Evolutionary conservation across 345 rosid genomes (phyloP), one percentile per base, ranked within the genome.

Genomic region (Eutrema yunnanense): DNA sequence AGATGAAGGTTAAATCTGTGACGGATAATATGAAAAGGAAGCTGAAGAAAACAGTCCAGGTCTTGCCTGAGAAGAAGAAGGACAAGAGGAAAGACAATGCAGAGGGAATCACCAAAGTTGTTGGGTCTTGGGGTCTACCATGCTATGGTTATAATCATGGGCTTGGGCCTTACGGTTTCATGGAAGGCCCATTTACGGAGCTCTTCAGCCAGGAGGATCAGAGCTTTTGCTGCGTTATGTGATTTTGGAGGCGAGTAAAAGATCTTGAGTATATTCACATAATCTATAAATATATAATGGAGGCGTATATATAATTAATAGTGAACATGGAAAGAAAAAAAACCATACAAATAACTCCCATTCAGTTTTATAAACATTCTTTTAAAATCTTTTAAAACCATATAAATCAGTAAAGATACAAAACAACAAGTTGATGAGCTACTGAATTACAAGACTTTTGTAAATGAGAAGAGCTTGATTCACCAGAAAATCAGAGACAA

Each of bases 11-110:
- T 2, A 84, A 90, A 62, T 81, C 77, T 30, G 58, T 95, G 79
- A 59, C 75, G 0, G 88, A 82, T 40, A 41, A 30, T 34, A 40
- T 95, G 66, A 81, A 74, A 83, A 82, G 80, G 40, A 89, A 74
- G 69, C 84, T 92, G 52, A 95, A 84, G 82, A 78, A 83, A 67
- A 27, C 71, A 0, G 89, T 87, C 6, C 82, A 85, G 58, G 78
- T 85, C 19, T 81, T 92, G 75, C 92, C 87, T 6, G 87, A 88
- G 12, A 88, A 90, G 12, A 88, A 90, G 62, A 84, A 87, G 70
- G 80, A 87, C 30, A 83, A 84, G 40, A 80, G 67, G 0, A 73
- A 69, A 26, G 66, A 82, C 56, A 69, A 67, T 6, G 50, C 40
- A 6, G 81, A 70, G 34, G 73, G 53, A 0, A 83, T 36, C 6